Conservation (phyloP, 2,329 filamentous ascomycete species). For the Phaeosphaeriaceae sp. region DNA sequence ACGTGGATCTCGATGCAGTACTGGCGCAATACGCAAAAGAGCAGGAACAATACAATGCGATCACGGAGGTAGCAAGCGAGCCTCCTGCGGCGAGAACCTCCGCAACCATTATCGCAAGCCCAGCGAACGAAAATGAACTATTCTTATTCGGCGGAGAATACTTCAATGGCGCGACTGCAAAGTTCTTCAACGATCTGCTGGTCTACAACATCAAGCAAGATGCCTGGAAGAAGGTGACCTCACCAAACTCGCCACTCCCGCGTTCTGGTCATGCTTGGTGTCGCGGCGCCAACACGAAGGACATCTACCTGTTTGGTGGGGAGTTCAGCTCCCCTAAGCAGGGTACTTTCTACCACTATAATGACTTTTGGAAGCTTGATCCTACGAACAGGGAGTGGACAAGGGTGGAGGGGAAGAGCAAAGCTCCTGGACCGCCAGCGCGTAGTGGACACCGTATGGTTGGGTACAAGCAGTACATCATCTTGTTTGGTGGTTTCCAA, state of each 20-base stretch:
- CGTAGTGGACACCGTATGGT: slow-evolving; percentile 95
- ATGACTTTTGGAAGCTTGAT: slow-evolving; percentile 96
- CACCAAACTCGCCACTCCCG: slow-evolving; percentile 88
- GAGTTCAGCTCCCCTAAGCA: slow-evolving; percentile 98
- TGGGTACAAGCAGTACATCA: slow-evolving; percentile 94
- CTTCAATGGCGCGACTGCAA: slow-evolving; percentile 87
- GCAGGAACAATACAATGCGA: slow-evolving; percentile 92
- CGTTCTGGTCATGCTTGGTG: slow-evolving; percentile 95
- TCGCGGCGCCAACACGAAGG: slow-evolving; percentile 81
- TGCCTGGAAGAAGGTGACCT: slow-evolving; percentile 90
- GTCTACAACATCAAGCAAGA: slow-evolving; percentile 80
- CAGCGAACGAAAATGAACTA: slow-evolving; percentile 84
- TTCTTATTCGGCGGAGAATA: slow-evolving; percentile 95
- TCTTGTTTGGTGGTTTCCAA: slow-evolving; percentile 96
- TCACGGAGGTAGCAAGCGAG: slow-evolving; percentile 78
- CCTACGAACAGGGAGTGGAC: slow-evolving; percentile 87
- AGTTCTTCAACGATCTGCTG: slow-evolving; percentile 72
- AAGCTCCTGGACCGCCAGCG: slow-evolving; percentile 80
- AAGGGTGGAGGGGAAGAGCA: slow-evolving; percentile 81
- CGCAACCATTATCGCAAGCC: slow-evolving; percentile 82
- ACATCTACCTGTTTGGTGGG: slow-evolving; percentile 91
- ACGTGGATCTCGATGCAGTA: slow-evolving; percentile 90
- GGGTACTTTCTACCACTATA: slow-evolving; percentile 98
- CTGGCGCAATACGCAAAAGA: slow-evolving; percentile 89
- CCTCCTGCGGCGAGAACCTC: slow-evolving; percentile 82